Evolutionary conservation across 371 early-diverging fungal species (phyloP).

Genomic region (Mycotypha africana): DNA sequence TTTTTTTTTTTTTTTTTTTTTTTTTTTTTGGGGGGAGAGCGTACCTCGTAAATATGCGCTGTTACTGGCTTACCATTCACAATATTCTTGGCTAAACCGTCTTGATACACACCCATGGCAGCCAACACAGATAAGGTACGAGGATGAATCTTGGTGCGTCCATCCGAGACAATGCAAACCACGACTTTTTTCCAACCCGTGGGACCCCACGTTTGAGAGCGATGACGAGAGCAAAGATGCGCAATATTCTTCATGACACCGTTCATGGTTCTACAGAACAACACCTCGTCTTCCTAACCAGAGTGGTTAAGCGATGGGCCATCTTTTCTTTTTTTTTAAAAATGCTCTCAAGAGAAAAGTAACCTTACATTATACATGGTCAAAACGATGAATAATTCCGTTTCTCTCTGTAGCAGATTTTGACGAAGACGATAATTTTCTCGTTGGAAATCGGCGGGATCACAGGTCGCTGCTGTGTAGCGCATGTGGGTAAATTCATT

Average conservation of each 20-base stretch:
- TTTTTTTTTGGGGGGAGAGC: no score
- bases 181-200: constrained; percentile 76
- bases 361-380: constrained; percentile 67
- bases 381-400: constrained; percentile 65
- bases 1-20: background rate
- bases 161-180: constrained; percentile 65
- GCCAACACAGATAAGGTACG: constrained; percentile 69
- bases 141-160: constrained; percentile 58
- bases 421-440: constrained; percentile 61
- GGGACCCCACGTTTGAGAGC: constrained; percentile 55
- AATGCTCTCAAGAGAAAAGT: background rate
- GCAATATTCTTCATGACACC: constrained; percentile 70
- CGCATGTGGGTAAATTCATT: constrained; percentile 56
- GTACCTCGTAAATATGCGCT: constrained; percentile 76
- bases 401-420: constrained; percentile 41
- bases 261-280: constrained; percentile 70
- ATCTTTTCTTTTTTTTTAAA: no score
- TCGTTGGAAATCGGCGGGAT: constrained; percentile 57
- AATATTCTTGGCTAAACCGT: constrained; percentile 68
- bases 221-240: constrained; percentile 55
- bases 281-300: constrained; percentile 60
- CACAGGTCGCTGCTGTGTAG: constrained; percentile 60
- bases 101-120: constrained; percentile 77
- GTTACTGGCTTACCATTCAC: constrained; percentile 62
- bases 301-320: no score